Base-by-base conservation (phyloP, 208 protist species). In the Crithidia thermophila region DNA sequence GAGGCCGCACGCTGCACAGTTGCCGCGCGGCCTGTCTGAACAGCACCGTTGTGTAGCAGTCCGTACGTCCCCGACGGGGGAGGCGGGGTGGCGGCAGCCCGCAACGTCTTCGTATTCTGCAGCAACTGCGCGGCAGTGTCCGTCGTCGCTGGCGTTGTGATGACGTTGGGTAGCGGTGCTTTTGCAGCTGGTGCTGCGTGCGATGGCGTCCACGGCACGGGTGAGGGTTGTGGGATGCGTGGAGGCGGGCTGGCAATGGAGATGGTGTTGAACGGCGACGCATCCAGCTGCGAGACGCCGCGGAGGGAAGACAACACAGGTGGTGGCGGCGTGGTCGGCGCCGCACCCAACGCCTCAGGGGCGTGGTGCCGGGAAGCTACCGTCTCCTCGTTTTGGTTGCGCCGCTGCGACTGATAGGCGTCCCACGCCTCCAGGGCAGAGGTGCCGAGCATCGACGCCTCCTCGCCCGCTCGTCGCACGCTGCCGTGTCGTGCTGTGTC, bases 381-480 rank as follows among this genome's bases (percentile, higher is more conserved):
- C 27, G 40, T 18, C n/a, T 8, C 34, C 14, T 20, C 28, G 27
- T 34, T 27, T 9, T 30, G 18, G 16, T 33, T 23, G 0, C 20
- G 27, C 23, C 36, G 14, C n/a, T 37, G 49, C 23, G 50, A 51
- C 13, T 16, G 28, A 36, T 59, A 47, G 14, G 67, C 47, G 10
- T 40, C 46, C 67, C 56, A 73, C 10, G 50, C 37, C 3, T 73
- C 67, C 16, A 63, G 13, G 4, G 67, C 67, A 8, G 58, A 59
- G 8, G 21, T 61, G 37, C 67, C 39, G 0, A 47, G 20, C 4
- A 30, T 6, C 4, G 40, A 7, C 14, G 40, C 16, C 14, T 1
- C 34, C 20, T 30, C 20, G 9, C 33, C 21, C 2, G 3, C 28
- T 6, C 21, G 18, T 10, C 20, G n/a, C n/a, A n/a, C n/a, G n/a